Evolutionary conservation across 306 rosid genomes (phyloP).

Genomic region (Sechiopsis laciniata): DNA sequence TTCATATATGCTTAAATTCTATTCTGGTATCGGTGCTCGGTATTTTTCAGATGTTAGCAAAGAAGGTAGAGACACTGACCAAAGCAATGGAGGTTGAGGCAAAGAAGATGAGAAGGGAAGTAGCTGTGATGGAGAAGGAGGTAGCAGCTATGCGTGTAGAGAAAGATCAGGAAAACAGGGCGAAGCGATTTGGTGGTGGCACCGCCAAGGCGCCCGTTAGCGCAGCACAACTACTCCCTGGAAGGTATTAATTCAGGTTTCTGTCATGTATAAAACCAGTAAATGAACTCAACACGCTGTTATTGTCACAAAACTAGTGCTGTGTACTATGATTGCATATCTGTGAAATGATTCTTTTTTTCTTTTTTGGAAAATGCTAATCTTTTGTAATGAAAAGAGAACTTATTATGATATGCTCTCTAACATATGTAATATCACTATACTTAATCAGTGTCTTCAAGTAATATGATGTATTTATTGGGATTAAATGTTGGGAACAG

Average conservation of each 20-base stretch:
- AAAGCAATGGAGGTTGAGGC: conserved; percentile 99
- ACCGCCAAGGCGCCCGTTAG: conserved; percentile 51
- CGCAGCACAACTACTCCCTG: conserved; percentile 79
- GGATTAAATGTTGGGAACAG: background rate
- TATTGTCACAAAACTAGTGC: background rate
- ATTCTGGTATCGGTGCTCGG: conserved; percentile 20
- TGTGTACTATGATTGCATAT: conserved; percentile 4
- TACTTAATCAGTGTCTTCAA: background rate
- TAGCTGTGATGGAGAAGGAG: conserved; percentile 95
- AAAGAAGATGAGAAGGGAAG: conserved; percentile 99
- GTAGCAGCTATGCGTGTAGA: conserved; percentile 99
- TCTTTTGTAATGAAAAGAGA: background rate
- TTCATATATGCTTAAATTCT: background rate
- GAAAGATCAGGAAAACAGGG: conserved; percentile 83
- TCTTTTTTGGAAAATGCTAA: background rate
- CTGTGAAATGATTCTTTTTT: background rate
- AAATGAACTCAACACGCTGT: background rate
- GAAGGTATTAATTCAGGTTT: conserved; percentile 51
- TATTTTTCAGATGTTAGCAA: conserved; percentile 74
- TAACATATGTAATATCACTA: background rate
- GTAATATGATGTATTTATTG: background rate
- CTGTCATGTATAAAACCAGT: background rate
- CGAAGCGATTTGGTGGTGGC: conserved; percentile 69
- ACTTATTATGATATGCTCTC: background rate
- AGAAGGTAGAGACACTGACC: conserved; percentile 95